These are phyloP conservation scores for Cladophialophora yegresii DNA, from an alignment of 2,329 filamentous ascomycete species.

Conservation along the genomic window DNA sequence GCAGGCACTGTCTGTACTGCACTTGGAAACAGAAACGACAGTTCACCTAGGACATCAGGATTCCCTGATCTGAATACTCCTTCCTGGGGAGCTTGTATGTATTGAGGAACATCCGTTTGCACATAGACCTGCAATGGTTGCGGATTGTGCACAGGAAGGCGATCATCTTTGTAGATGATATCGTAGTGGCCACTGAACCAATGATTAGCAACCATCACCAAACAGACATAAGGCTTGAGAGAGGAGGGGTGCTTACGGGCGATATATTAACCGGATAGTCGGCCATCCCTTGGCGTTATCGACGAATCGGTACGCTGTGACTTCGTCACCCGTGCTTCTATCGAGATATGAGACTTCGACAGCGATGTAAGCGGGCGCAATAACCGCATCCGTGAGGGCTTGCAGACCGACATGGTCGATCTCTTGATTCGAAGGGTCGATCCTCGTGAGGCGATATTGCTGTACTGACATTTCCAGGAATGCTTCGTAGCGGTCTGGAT, in stretches of 20 bases:
- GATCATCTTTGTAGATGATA: slow-evolving; percentile 71
- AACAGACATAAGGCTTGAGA: background rate
- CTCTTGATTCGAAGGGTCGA: slow-evolving; percentile 76
- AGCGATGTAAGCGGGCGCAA: slow-evolving; percentile 75
- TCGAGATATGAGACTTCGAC: slow-evolving; percentile 92
- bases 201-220: slow-evolving; percentile 1
- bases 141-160: background rate
- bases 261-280: slow-evolving; percentile 68
- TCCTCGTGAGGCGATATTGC: slow-evolving; percentile 67
- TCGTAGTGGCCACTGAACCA: slow-evolving; percentile 78
- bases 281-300: slow-evolving; percentile 50
- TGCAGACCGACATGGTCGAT: slow-evolving; percentile 88
- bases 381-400: slow-evolving; percentile 73
- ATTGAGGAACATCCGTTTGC: slow-evolving; percentile 27
- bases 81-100: slow-evolving; percentile 11
- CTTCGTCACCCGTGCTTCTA: slow-evolving; percentile 73
- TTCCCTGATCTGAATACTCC: slow-evolving; percentile 17
- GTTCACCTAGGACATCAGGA: slow-evolving; percentile 11
- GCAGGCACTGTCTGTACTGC: background rate
- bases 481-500: slow-evolving; percentile 67
- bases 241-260: slow-evolving; percentile 60
- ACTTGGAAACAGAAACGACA: slow-evolving; percentile 3
- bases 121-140: slow-evolving; percentile 31
- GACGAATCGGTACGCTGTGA: slow-evolving; percentile 56
- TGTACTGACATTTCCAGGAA: slow-evolving; percentile 69